Base-by-base conservation (phyloP, 2,329 filamentous ascomycete genomes). In the Trichoderma citrinoviride region DNA sequence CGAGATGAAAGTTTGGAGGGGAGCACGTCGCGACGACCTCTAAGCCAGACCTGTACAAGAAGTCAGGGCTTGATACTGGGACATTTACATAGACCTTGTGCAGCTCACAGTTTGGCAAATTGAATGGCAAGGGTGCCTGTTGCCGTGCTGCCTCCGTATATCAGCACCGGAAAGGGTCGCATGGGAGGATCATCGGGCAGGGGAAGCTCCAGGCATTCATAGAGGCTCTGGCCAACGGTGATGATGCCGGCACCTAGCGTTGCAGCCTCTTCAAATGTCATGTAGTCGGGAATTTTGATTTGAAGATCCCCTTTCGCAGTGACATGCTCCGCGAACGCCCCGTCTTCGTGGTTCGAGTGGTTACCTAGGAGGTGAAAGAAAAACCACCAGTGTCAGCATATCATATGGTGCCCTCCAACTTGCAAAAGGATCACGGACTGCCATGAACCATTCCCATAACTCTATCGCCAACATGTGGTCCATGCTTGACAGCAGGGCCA, bases 71-170 rank as follows among this genome's bases (percentile, higher is more conserved):
- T 43, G 15, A 52, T 5, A 19, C 17, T 1, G 4, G 3, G 46
- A 3, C 25, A 8, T 3, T 15, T 7, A 10, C 15, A n/a, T 23
- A 2, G 43, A 10, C n/a, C 2, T 25, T n/a, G 23, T 8, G 17
- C 2, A 60, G 14, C 63, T 41, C 50, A 60, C 40, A 76, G 69
- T 67, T 77, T 78, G 49, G 78, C 78, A 67, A 71, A 78, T 70
- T 81, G 79, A 67, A 82, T 79, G 5, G 73, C 80, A 63, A 85
- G 81, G 54, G 85, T 82, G 73, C 81, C 82, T 1, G 84, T 85
- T 2, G 83, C 85, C 7, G 82, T 87, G 72, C 82, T 82, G 15
- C 78, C 80, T 50, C 79, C 81, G 62, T 82, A 80, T 66, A 81
- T 80, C 19, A 82, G 68, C 40, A 82, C 69, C 0, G 79, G 74